Conservation (phyloP, 192 early-diverging fungal species). For the Gamsiella multidivaricata region DNA sequence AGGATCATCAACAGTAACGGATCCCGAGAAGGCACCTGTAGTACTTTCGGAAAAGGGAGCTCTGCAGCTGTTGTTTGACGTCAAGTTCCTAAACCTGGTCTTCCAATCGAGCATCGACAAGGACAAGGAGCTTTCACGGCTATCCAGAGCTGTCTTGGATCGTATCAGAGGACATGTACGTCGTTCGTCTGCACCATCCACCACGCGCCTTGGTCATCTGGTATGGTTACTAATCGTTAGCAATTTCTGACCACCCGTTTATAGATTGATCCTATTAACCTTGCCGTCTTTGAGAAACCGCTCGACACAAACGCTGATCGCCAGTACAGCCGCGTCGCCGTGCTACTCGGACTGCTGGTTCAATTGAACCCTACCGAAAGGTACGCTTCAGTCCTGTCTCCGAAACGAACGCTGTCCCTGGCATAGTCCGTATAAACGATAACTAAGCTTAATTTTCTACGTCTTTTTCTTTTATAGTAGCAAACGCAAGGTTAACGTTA, state of each 20-base stretch:
- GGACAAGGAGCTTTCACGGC: conserved; percentile 7
- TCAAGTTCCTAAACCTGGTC: conserved; percentile 61
- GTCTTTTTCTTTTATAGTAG: conserved; percentile 25
- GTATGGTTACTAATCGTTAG: too few species aligned
- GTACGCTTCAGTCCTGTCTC: too few species aligned
- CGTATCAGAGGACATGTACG: conserved; percentile 51
- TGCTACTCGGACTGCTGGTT: conserved; percentile 65
- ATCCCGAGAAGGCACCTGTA: neutral
- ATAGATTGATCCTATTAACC: conserved; percentile 78
- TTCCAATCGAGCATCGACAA: conserved; percentile 51
- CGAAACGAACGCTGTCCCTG: too few species aligned
- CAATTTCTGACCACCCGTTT: neutral
- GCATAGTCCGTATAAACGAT: too few species aligned
- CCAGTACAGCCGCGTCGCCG: conserved; percentile 63
- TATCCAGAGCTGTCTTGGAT: conserved; percentile 21
- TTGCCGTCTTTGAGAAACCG: conserved; percentile 62
- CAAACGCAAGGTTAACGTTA: conserved; percentile 48
- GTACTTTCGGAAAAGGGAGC: conserved; percentile 64
- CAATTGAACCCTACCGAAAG: conserved; percentile 58
- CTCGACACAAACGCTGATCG: conserved; percentile 66
- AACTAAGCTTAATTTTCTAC: neutral
- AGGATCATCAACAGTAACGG: neutral
- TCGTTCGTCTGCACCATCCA: neutral
- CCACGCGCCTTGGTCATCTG: too few species aligned
- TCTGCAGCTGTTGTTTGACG: conserved; percentile 74